Conservation (phyloP, 352 stramenopile species). For the Globisporangium nodosum region DNA sequence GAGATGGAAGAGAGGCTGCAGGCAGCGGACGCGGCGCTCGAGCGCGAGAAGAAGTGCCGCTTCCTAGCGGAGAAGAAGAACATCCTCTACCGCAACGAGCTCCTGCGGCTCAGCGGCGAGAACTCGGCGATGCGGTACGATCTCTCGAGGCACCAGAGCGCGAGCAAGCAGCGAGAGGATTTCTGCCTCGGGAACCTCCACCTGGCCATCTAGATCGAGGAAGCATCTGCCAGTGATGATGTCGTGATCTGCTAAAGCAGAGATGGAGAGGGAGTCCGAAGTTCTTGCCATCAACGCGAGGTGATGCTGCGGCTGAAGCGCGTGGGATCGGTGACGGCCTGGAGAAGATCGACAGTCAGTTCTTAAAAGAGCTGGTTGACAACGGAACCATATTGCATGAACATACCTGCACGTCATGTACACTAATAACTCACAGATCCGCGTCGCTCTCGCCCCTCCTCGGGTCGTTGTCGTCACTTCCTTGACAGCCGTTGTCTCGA, state of each 20-base stretch:
- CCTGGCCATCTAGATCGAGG: conserved; percentile 21
- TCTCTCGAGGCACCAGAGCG: conserved; percentile 10
- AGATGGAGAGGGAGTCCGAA: too few species aligned
- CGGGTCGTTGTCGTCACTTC: background rate
- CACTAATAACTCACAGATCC: background rate
- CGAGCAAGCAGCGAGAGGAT: conserved; percentile 14
- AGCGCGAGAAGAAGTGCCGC: conserved; percentile 64
- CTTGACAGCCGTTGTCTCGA: background rate
- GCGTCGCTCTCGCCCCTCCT: background rate
- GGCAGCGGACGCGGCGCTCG: conserved; percentile 33
- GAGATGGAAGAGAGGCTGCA: conserved; percentile 26
- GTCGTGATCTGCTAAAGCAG: too few species aligned
- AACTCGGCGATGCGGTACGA: conserved; percentile 44
- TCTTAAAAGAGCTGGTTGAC: background rate
- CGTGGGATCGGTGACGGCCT: conserved; percentile 7
- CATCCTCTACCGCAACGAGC: conserved; percentile 66
- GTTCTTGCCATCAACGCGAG: background rate
- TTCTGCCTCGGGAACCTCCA: conserved; percentile 20
- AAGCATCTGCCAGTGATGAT: too few species aligned
- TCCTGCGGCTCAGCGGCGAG: conserved; percentile 48
- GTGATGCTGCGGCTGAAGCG: background rate
- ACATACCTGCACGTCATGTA: background rate
- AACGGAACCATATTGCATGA: too few species aligned
- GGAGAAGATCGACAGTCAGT: conserved; percentile 5
- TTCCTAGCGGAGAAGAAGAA: conserved; percentile 72